Percentiles rank a stretch among this genome's conserved stretches.
Conservation (phyloP, 176 grass and related monocot species). For the Cymbopogon citratus region DNA sequence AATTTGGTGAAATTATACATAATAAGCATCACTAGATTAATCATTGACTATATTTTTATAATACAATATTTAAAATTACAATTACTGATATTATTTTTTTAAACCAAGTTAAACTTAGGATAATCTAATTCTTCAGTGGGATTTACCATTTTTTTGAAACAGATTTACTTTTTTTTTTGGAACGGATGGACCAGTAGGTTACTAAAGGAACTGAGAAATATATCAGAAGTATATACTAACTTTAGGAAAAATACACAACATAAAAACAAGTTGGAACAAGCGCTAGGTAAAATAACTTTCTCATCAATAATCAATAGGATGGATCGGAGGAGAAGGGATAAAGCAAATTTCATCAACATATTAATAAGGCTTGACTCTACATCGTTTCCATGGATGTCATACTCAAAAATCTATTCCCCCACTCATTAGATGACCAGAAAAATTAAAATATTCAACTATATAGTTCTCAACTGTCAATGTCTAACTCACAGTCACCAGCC, state of each 20-base stretch:
- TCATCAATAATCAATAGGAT: not conserved
- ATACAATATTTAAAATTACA: no score
- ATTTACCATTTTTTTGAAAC: no score
- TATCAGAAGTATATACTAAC: no score
- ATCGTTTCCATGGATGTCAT: slow-evolving; percentile 17
- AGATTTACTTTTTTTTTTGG: no score
- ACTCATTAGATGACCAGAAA: slow-evolving; percentile 20
- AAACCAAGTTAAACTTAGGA: no score
- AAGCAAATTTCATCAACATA: slow-evolving; percentile 21
- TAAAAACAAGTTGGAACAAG: not conserved
- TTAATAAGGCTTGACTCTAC: slow-evolving; percentile 20
- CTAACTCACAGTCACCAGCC: not conserved
- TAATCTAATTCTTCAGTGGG: no score
- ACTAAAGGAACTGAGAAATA: no score
- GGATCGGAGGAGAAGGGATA: not conserved
- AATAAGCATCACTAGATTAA: no score
- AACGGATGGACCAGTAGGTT: no score
- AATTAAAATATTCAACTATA: not conserved
- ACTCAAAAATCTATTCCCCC: slow-evolving; percentile 16
- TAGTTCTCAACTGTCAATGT: not conserved
- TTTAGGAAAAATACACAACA: not conserved
- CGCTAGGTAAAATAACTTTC: not conserved
- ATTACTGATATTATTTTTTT: no score
- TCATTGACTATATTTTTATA: no score
- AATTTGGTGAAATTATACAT: no score